Base-by-base conservation (phyloP, 2,329 filamentous ascomycete species). In the Mycocentrospora acerina region DNA sequence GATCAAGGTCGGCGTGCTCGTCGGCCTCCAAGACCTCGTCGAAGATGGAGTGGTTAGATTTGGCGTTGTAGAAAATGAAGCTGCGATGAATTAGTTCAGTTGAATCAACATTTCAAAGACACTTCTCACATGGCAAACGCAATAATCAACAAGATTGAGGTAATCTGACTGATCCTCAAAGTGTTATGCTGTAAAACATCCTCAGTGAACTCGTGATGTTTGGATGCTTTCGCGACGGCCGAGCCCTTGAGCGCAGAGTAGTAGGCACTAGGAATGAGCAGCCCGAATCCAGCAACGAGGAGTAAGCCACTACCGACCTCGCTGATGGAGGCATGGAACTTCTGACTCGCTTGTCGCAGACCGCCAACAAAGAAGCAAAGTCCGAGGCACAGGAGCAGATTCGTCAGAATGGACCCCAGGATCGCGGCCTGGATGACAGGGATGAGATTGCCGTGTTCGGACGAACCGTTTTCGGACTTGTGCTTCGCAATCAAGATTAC, bases 341-440 rank as follows among this genome's bases (percentile, higher is more conserved):
- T 76, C 53, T 89, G 79, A 51, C 86, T 81, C 7, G 85, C 75
- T 19, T 83, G 80, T 32, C 75, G 72, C 17, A 93, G 53, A 5
- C 88, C 89, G 25, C 87, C 87, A 11, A 83, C 78, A 48, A 91
- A 83, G 72, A 95, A 94, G 62, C 88, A 93, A 31, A 85, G 60
- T 0, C 89, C 89, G 14, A 94, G 69, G 51, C 88, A 93, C 1
- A 94, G 74, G 22, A 93, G 70, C 69, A 91, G 78, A 15, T 89
- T 94, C 7, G 88, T 87, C 26, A 94, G 66, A 29, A 94, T 85
- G 0, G 86, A 90, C 12, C 88, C 88, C 0, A 93, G 71, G 38
- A 94, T 90, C n/a, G 88, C 88, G 31, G 86, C 86, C 62, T 88
- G 82, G 50, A 93, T 88, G 50, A 93, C 85, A n/a, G 78, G 74